Evolutionary conservation across 2,329 filamentous ascomycete genomes (phyloP).

Genomic region (Phyllosticta capitalensis): DNA sequence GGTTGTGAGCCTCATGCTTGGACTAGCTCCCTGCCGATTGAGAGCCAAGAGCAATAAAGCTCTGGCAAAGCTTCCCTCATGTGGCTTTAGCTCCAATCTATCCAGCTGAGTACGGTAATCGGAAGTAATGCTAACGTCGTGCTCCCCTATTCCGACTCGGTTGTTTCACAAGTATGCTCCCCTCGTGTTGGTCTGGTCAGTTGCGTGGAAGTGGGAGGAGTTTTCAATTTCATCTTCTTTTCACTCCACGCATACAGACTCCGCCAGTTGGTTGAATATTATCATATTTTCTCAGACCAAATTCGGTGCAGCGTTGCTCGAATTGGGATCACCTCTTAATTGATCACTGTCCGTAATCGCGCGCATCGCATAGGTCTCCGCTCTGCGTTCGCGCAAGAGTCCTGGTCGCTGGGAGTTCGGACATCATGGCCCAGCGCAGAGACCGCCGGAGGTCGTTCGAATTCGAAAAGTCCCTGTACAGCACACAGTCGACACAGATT

Average conservation of each 20-base stretch:
- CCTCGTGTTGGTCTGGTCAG: not conserved
- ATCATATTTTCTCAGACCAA: not conserved
- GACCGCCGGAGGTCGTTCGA: not conserved
- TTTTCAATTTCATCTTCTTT: not conserved
- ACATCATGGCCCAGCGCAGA: not conserved
- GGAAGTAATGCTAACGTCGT: not conserved
- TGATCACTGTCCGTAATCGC: not conserved
- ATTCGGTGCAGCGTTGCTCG: no score
- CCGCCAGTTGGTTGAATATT: not conserved
- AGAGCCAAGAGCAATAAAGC: not conserved
- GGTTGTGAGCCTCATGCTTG: not conserved
- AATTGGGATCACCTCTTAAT: not conserved
- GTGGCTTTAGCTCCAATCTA: not conserved
- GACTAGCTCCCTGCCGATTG: not conserved
- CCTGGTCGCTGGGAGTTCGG: not conserved
- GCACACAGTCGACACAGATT: not conserved
- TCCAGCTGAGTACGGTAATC: not conserved
- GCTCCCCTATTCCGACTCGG: not conserved
- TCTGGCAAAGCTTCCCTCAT: not conserved
- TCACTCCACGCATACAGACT: not conserved
- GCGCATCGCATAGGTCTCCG: not conserved
- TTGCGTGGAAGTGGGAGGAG: not conserved
- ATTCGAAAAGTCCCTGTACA: not conserved
- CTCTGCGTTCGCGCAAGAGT: not conserved
- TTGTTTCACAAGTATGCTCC: not conserved